These are phyloP conservation scores for Santalum album DNA, from an alignment of 164 flowering plant species.

Conservation along the genomic window DNA sequence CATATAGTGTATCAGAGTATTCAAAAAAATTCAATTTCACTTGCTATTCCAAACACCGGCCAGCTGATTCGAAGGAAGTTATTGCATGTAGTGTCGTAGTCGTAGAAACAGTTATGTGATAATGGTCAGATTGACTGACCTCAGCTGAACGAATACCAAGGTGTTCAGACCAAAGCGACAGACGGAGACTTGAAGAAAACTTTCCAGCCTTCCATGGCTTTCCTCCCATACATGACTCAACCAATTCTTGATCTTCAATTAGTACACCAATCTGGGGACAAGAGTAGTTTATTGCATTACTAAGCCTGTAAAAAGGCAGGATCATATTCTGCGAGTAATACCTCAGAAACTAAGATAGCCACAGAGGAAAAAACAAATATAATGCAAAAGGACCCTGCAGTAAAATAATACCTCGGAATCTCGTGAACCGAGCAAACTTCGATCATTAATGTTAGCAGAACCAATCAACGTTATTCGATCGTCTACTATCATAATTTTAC, in stretches of 20 bases:
- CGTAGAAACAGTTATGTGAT: neutral
- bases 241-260: slow-evolving; percentile 82
- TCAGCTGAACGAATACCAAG: slow-evolving; percentile 72
- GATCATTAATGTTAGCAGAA: slow-evolving; percentile 93
- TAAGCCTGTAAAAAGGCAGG: too few species aligned
- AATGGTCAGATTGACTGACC: slow-evolving; percentile 30
- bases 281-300: neutral
- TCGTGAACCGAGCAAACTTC: slow-evolving; percentile 94
- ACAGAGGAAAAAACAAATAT: neutral
- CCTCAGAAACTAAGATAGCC: too few species aligned
- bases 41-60: neutral
- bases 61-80: neutral
- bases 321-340: too few species aligned
- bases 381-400: neutral
- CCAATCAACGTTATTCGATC: slow-evolving; percentile 67
- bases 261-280: slow-evolving; percentile 76
- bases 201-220: slow-evolving; percentile 81
- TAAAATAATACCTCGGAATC: slow-evolving; percentile 76
- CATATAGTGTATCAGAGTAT: too few species aligned
- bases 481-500: slow-evolving; percentile 92
- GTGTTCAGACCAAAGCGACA: slow-evolving; percentile 80
- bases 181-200: slow-evolving; percentile 65
- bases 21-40: too few species aligned
- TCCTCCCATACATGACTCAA: slow-evolving; percentile 68
- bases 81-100: neutral